phyloP scores from a whole-genome alignment of 768 basidiomycete genomes.

The Leucocoprinus sp. region DNA sequence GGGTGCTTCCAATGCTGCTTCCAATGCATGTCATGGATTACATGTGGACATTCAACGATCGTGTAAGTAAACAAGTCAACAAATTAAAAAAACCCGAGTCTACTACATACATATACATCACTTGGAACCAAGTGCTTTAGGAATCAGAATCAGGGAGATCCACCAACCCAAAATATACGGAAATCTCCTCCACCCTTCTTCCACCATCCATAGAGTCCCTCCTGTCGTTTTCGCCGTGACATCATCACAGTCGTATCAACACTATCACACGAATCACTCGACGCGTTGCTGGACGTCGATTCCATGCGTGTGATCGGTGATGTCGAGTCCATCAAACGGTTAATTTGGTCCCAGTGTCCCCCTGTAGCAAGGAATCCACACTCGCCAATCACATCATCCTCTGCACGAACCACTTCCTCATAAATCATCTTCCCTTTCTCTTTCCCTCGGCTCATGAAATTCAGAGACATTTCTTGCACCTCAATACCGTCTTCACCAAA shows the following conservation, averaged over 20 bases:
- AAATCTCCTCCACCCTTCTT: slow-evolving; percentile 67
- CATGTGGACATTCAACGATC: neutral
- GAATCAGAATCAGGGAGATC: too few species aligned
- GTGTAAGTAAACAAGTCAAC: neutral
- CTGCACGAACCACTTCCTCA: slow-evolving; percentile 44
- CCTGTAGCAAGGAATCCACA: slow-evolving; percentile 47
- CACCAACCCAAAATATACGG: slow-evolving; percentile 79
- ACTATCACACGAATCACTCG: slow-evolving; percentile 39
- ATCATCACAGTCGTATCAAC: slow-evolving; percentile 45
- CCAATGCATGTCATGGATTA: slow-evolving; percentile 9
- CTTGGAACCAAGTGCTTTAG: too few species aligned
- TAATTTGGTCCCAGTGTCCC: slow-evolving; percentile 41
- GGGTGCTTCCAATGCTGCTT: too few species aligned
- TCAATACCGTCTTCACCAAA: slow-evolving; percentile 69
- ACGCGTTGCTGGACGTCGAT: slow-evolving; percentile 34
- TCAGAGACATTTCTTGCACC: slow-evolving; percentile 56
- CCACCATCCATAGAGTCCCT: slow-evolving; percentile 76
- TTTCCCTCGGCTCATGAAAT: slow-evolving; percentile 39
- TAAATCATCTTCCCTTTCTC: slow-evolving; percentile 39
- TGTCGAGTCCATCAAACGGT: slow-evolving; percentile 24
- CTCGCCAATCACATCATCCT: slow-evolving; percentile 59
- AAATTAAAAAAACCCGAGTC: neutral
- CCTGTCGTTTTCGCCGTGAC: slow-evolving; percentile 38
- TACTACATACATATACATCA: neutral
- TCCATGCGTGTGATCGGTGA: slow-evolving; percentile 32